A percentile compares a stretch with the other conserved stretches of the same genome.
phyloP scores from a whole-genome alignment of 2,329 filamentous ascomycete species.

The Penicillium decumbens region DNA sequence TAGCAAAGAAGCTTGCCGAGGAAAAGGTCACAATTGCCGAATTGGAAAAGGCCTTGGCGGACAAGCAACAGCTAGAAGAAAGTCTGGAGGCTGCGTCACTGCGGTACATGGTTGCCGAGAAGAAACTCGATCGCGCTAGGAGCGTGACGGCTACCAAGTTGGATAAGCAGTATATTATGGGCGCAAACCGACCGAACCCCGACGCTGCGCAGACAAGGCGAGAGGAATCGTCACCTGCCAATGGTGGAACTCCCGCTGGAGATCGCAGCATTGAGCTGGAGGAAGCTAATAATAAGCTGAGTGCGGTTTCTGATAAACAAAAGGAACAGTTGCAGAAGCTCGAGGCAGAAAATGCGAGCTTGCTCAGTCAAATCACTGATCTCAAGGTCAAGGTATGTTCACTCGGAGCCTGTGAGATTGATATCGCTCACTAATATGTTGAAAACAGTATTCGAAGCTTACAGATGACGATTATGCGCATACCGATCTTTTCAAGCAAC shows the following conservation, averaged over 20 bases:
- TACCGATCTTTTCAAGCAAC: conserved; percentile 87
- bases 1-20: conserved; percentile 68
- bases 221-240: conserved; percentile 50
- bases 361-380: conserved; percentile 74
- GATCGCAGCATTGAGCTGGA: conserved; percentile 64
- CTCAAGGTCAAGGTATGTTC: conserved; percentile 55
- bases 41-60: conserved; percentile 66
- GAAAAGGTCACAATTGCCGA: conserved; percentile 79
- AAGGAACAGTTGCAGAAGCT: conserved; percentile 82
- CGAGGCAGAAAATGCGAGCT: conserved; percentile 67
- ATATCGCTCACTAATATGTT: conserved; percentile 6
- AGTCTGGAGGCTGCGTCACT: conserved; percentile 83
- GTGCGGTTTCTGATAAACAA: conserved; percentile 71
- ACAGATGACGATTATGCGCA: conserved; percentile 91
- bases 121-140: conserved; percentile 83
- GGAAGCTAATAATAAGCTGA: conserved; percentile 69
- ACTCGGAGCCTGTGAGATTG: neutral
- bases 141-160: conserved; percentile 87
- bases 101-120: conserved; percentile 91
- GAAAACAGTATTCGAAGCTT: conserved; percentile 58
- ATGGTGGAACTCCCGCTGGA: conserved; percentile 51
- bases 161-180: conserved; percentile 79
- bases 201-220: conserved; percentile 48
- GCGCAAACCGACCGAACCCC: conserved; percentile 50
- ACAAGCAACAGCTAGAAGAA: conserved; percentile 81